These are phyloP conservation scores for Aegilops tauschii DNA, from an alignment of 176 grass and related monocot genomes.

Conservation along the genomic window DNA sequence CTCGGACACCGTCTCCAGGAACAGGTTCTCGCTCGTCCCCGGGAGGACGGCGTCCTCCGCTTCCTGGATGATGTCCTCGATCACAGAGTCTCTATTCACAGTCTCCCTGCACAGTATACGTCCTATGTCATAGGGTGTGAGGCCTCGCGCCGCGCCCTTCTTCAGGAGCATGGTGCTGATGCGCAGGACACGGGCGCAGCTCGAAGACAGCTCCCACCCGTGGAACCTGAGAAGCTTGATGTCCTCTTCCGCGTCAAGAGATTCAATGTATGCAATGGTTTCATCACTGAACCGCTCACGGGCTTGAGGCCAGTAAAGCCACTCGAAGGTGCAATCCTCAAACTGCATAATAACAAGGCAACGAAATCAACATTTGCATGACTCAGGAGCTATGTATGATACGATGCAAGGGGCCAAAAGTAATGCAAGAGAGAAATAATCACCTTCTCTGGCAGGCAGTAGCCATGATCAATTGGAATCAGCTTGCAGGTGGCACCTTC, in stretches of 20 bases:
- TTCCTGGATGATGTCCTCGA: conserved; percentile 69
- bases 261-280: conserved; percentile 54
- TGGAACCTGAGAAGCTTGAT: conserved; percentile 67
- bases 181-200: conserved; percentile 40
- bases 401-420: background rate
- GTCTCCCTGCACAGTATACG: conserved; percentile 78
- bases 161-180: conserved; percentile 82
- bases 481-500: conserved; percentile 37
- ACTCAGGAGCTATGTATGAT: background rate
- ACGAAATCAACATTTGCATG: background rate
- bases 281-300: conserved; percentile 45
- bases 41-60: conserved; percentile 65
- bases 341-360: conserved; percentile 37
- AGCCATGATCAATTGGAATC: conserved; percentile 88
- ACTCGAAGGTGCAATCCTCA: conserved; percentile 78
- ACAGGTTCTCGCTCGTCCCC: conserved; percentile 44
- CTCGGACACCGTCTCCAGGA: conserved; percentile 64
- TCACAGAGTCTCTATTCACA: conserved; percentile 65
- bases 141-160: conserved; percentile 55
- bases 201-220: conserved; percentile 59
- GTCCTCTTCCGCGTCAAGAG: conserved; percentile 68
- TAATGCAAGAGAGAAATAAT: background rate
- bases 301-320: conserved; percentile 76
- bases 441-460: conserved; percentile 84
- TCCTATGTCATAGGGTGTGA: conserved; percentile 75